Evolutionary conservation across 306 rosid genomes (phyloP).

Genomic region (Acmispon strigosus): DNA sequence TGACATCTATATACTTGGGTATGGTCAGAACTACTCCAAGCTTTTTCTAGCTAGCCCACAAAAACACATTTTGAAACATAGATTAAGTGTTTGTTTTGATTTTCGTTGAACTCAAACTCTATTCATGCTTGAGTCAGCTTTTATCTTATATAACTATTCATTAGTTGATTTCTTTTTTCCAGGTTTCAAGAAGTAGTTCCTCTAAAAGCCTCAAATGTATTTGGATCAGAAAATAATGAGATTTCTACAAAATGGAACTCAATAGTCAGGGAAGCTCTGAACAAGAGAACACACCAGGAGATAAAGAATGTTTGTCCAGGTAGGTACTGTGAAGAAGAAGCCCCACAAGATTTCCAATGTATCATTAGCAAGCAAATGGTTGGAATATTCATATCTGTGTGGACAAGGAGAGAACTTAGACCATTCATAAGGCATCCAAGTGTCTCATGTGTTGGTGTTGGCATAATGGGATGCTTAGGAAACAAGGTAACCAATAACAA

Average conservation of each 20-base stretch:
- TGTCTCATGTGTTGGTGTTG: conserved; percentile 85
- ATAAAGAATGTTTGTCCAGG: background rate
- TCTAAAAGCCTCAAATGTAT: conserved; percentile 67
- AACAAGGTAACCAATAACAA: conserved; percentile 58
- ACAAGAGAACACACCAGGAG: conserved; percentile 16
- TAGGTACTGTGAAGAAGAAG: background rate
- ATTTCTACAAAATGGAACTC: conserved; percentile 63
- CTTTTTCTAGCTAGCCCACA: background rate
- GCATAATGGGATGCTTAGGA: conserved; percentile 82
- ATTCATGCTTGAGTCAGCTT: background rate
- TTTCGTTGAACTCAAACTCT: too few species aligned
- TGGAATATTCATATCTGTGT: conserved; percentile 74
- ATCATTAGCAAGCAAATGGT: conserved; percentile 91
- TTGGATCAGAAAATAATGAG: conserved; percentile 59
- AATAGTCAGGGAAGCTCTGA: conserved; percentile 55
- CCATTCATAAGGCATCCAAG: conserved; percentile 59
- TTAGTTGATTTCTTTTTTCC: background rate
- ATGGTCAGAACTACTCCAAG: background rate
- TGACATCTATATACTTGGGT: conserved; percentile 88
- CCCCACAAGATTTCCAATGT: conserved; percentile 46
- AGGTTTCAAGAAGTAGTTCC: conserved; percentile 97
- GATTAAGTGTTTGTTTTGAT: too few species aligned
- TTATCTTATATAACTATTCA: background rate
- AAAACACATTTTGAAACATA: background rate
- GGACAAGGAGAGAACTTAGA: conserved; percentile 59